Base-by-base conservation (phyloP, 2,329 filamentous ascomycete genomes). In the Cordyceps javanica region DNA sequence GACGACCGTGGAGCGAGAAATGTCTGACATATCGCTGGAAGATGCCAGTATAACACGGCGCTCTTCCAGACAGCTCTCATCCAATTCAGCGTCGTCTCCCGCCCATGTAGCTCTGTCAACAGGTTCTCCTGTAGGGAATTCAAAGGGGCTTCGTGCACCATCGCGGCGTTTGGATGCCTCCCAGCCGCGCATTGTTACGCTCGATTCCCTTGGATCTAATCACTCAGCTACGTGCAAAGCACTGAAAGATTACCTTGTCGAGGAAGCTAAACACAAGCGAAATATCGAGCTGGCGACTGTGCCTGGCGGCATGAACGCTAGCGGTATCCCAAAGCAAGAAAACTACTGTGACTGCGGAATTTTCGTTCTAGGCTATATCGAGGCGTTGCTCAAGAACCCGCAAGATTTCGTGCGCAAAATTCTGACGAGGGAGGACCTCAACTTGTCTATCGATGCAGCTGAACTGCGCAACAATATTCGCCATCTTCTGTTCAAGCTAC, bases 321-420 rank as follows among this genome's bases (percentile, higher is more conserved):
- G 82, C 60, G 78, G 81, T 8, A 87, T 97, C 14, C 93, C 94
- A 0, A 74, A 82, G 60, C 94, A 99, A 70, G 74, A 83, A 50
- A 97, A 99, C 67, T 89, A 81, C 64, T 92, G 83, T 60, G 94
- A 99, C 68, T 99, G 94, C 66, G 94, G 94, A 9, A 75, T 97
- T 0, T 99, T 89, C 64, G 75, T 97, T 3, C 75, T 97, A 4
- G 88, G 87, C 2, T 99, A 97, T 66, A 78, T 96, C 55, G 82
- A 91, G 62, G 85, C 89, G 62, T 96, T 99, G 62, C 79, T 95
- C 16, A 78, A 83, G 54, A 75, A 90, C 59, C 93, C 93, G 0
- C 83, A 90, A 61, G 70, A 68, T 0, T 94, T 95, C 62, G 77
- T 89, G 16, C 73, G 74, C 21, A 86, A 82, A 60, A 74, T 96